These are phyloP conservation scores for Dovyalis caffra DNA, from an alignment of 345 rosid genomes.

Conservation along the genomic window DNA sequence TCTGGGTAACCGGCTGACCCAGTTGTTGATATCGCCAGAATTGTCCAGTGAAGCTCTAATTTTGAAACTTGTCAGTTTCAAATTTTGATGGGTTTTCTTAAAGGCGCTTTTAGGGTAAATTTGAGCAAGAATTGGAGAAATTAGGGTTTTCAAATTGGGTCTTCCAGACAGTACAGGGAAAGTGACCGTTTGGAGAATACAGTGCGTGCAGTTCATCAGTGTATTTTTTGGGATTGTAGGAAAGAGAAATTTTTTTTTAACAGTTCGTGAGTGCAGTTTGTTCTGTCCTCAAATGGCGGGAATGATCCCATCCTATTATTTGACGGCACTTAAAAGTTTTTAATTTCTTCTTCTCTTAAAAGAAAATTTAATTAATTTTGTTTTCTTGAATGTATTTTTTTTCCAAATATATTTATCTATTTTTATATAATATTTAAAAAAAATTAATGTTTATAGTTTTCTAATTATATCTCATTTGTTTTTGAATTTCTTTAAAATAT, in stretches of 20 bases:
- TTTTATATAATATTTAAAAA: too few species aligned
- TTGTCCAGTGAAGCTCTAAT: slow-evolving; percentile 39
- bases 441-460: too few species aligned
- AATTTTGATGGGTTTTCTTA: slow-evolving; percentile 12
- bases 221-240: background rate
- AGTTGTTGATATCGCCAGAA: slow-evolving; percentile 35
- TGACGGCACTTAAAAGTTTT: too few species aligned
- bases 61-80: slow-evolving; percentile 24
- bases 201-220: slow-evolving; percentile 44
- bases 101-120: background rate
- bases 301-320: too few species aligned
- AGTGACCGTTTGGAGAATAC: slow-evolving; percentile 31
- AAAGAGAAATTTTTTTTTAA: background rate
- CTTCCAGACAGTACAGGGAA: slow-evolving; percentile 9
- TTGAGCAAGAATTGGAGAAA: slow-evolving; percentile 10
- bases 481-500: too few species aligned
- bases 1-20: slow-evolving; percentile 63
- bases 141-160: slow-evolving; percentile 28
- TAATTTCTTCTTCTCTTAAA: too few species aligned
- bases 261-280: too few species aligned
- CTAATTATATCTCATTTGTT: too few species aligned
- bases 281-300: too few species aligned
- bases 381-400: too few species aligned
- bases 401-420: too few species aligned
- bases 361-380: too few species aligned